Base-by-base conservation (phyloP, 495 filamentous ascomycete species). In the Talaromyces wortmannii region DNA sequence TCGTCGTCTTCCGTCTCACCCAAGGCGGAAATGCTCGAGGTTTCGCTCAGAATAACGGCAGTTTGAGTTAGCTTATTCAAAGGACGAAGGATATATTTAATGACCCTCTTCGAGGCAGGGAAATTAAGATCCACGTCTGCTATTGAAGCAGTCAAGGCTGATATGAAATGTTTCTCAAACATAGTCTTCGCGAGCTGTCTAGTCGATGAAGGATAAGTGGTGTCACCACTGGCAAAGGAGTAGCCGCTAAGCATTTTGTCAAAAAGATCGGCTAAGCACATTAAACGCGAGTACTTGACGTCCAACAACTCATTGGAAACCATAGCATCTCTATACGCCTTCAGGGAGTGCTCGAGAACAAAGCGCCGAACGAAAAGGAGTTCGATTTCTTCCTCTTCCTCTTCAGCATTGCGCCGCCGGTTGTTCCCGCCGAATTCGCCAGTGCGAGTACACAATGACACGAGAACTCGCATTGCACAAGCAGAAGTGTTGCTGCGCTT, bases 141-240 rank as follows among this genome's bases (percentile, higher is more conserved):
- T 60, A 97, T 88, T 7, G 95, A 95, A n/a, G 82, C 78, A 4
- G 92, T 96, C 43, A 99, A 72, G 5, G 90, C 83, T 23, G 85
- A 75, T 52, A 97, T 90, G 67, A 94, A 97, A 52, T 92, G 89
- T 66, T 96, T 97, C 69, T 97, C 95, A 59, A 95, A 96, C 94
- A 99, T 99, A 42, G 96, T 82, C 61, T 88, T 91, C 15, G 87
- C 88, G 56, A 99, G 80, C 58, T 92, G 88, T 61, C 85, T 82
- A 8, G 73, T 73, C 10, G 78, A 75, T 31, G 74, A 68, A 57
- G 59, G 78, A 62, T 67, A 81, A 55, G 62, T 62, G 59, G 68
- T 67, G 64, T 77, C 74, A 33, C 71, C 68, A 4, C 66, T 71
- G 31, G 64, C 67, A 56, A 83, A 86, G 10, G 91, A 85, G 65